Evolutionary conservation across 768 basidiomycete genomes (phyloP), one percentile per base, ranked within the genome.

Genomic region (Russula abietina): DNA sequence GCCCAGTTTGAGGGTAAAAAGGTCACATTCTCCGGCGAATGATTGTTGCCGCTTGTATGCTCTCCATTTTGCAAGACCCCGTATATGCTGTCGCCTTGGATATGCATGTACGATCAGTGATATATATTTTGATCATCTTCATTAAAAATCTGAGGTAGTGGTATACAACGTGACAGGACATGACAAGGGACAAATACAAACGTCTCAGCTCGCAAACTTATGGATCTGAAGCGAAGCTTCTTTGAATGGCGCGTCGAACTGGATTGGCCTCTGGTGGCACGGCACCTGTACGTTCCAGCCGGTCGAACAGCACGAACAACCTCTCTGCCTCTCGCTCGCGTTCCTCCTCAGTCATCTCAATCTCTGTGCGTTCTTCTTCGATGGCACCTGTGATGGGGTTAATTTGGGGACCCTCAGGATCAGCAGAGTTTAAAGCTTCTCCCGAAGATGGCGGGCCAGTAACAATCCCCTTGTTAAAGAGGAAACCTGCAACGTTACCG

Each of bases 251-350:
- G 71, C 81, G 86, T 58, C 89, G 80, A 65, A 91, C 82, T 7
- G 88, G 89, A 70, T 90, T 90, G 67, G 83, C 83, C 51, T 76
- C 78, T 22, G 83, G 76, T 12, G 83, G 81, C 36, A 92, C 70
- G 49, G 84, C 82, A 24, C 92, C 91, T 50, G 78, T 86, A 73
- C 78, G 84, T 71, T 94, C 91, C 66, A 98, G 77, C 52, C 95
- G 79, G 66, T 97, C 91, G 70, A 99, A 98, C 22, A 98, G 78
- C 38, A 89, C 85, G 70, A 98, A 92, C 46, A 99, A 77, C 70
- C 87, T 87, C 78, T 98, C 95, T 58, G 94, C 89, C 75, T 99
- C 97, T 11, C 76, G 76, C 71, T 97, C 93, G 73, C 96, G 97
- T 79, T 99, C 96, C 71, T 95, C 94, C 33, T 95, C 88, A 0